A percentile compares a stretch with the other conserved stretches of the same genome.
These are phyloP conservation scores for Scheffersomyces illinoinensis DNA, from an alignment of 1,139 yeast genomes.

Conservation along the genomic window DNA sequence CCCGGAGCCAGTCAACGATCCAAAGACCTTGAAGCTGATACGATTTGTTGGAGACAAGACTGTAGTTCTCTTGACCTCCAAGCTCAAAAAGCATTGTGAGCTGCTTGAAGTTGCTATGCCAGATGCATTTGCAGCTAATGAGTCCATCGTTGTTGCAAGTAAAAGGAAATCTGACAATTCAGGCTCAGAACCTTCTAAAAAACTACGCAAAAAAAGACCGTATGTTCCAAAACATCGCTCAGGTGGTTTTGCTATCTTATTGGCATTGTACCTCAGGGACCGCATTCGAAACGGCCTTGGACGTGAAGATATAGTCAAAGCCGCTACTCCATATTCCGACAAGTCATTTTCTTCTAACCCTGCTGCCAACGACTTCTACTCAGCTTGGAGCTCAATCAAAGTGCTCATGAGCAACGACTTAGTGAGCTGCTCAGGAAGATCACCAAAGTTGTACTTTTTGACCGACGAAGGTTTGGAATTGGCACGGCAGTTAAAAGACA, in stretches of 20 bases:
- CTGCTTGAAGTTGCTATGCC: constrained; percentile 45
- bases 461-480: constrained; percentile 74
- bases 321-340: constrained; percentile 65
- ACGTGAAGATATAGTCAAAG: constrained; percentile 56
- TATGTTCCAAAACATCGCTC: constrained; percentile 80
- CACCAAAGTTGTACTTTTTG: constrained; percentile 59
- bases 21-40: constrained; percentile 51
- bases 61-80: constrained; percentile 43
- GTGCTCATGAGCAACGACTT: constrained; percentile 63
- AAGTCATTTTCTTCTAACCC: constrained; percentile 66
- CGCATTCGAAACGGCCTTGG: constrained; percentile 51
- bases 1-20: constrained; percentile 45
- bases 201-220: constrained; percentile 34
- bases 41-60: constrained; percentile 67
- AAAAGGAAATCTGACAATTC: neutral
- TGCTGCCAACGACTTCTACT: constrained; percentile 59
- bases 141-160: constrained; percentile 6
- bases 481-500: constrained; percentile 57
- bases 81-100: constrained; percentile 47
- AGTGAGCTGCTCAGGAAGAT: constrained; percentile 55
- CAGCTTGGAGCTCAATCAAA: constrained; percentile 80
- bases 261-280: constrained; percentile 62
- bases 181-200: constrained; percentile 14
- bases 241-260: constrained; percentile 83
- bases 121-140: constrained; percentile 22